These are phyloP conservation scores for Monilinia aucupariae DNA, from an alignment of 2,329 filamentous ascomycete genomes.

Conservation along the genomic window DNA sequence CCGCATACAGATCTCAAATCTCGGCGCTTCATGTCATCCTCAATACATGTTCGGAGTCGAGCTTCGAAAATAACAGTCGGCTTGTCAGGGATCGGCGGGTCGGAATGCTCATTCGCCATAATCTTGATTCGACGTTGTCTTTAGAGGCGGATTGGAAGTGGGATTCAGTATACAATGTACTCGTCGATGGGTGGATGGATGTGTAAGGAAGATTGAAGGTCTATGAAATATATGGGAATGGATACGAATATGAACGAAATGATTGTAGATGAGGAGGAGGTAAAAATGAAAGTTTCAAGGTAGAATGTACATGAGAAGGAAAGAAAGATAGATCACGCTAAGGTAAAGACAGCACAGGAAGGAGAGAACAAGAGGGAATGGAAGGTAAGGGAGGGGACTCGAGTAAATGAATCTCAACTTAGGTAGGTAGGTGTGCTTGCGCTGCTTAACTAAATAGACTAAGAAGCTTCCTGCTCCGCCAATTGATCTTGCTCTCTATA, in stretches of 20 bases:
- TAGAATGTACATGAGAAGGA: neutral
- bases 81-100: neutral
- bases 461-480: too few species aligned
- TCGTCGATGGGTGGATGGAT: too few species aligned
- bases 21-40: neutral
- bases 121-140: neutral
- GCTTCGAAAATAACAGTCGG: conserved; percentile 6
- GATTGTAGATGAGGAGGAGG: too few species aligned
- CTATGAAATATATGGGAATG: neutral
- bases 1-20: neutral
- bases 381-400: neutral
- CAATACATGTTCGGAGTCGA: neutral
- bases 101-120: neutral
- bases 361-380: neutral
- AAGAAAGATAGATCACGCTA: neutral
- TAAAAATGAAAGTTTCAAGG: too few species aligned
- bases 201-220: neutral
- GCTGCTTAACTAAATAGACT: too few species aligned
- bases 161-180: neutral
- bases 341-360: neutral
- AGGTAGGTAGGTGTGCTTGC: neutral
- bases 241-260: too few species aligned
- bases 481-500: too few species aligned
- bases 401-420: too few species aligned
- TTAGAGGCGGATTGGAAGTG: neutral